Conservation (phyloP, 257 asterid genomes). For the Fraxinus pennsylvanica region DNA sequence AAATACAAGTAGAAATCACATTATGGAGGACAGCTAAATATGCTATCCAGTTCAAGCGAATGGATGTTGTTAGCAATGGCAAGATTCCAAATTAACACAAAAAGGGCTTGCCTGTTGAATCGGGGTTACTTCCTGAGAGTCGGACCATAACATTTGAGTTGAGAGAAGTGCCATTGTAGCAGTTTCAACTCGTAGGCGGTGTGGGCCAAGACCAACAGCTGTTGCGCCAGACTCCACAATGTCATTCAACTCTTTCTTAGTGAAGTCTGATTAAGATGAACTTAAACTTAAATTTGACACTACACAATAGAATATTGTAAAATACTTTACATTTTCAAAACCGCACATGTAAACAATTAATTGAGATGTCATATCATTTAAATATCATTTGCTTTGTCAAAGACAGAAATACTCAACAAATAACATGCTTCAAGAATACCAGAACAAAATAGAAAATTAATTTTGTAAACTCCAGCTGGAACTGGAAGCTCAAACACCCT, state of each 20-base stretch:
- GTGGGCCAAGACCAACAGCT: slow-evolving; percentile 85
- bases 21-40: not conserved
- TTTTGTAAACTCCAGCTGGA: not conserved
- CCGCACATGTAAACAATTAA: not conserved
- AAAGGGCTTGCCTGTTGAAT: slow-evolving; percentile 47
- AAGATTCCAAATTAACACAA: slow-evolving; percentile 18
- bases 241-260: slow-evolving; percentile 60
- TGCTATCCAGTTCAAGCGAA: not conserved
- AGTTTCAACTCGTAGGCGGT: slow-evolving; percentile 93
- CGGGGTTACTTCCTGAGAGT: slow-evolving; percentile 38
- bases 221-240: slow-evolving; percentile 72
- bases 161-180: slow-evolving; percentile 84
- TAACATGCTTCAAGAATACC: not conserved
- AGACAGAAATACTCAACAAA: not conserved
- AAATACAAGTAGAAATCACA: not conserved
- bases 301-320: not conserved
- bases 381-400: not conserved
- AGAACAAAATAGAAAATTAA: not conserved
- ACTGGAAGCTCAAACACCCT: not conserved
- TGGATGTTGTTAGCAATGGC: not conserved
- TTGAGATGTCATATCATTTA: not conserved
- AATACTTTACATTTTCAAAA: not conserved
- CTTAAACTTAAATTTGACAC: not conserved
- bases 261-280: slow-evolving; percentile 60
- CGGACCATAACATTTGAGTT: slow-evolving; percentile 81